These are phyloP conservation scores for Leccinum arenicola DNA, from an alignment of 768 basidiomycete genomes.

Conservation along the genomic window DNA sequence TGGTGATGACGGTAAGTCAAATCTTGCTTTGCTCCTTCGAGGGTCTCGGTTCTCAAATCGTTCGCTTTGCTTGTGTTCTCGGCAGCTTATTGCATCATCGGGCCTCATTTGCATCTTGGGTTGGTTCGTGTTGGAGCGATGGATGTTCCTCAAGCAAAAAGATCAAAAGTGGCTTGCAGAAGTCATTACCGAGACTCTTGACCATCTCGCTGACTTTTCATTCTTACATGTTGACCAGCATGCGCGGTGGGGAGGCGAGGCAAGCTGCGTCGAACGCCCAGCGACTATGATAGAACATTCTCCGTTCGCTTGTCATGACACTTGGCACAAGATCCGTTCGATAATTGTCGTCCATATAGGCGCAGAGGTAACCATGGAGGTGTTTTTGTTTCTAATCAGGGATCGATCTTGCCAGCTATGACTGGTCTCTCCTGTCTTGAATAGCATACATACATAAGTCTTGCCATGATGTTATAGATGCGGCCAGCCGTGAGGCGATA, in stretches of 20 bases:
- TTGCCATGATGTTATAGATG: background rate
- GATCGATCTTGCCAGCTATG: background rate
- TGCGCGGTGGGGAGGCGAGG: too few species aligned
- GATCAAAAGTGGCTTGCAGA: conserved; percentile 48
- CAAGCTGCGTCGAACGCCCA: too few species aligned
- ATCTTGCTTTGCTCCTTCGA: background rate
- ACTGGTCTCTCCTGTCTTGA: background rate
- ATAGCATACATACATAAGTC: background rate
- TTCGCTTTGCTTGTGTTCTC: background rate
- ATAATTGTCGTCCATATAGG: background rate
- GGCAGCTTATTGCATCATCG: conserved; percentile 32
- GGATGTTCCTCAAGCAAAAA: conserved; percentile 40
- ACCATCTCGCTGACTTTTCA: conserved; percentile 12
- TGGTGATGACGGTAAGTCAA: conserved; percentile 54
- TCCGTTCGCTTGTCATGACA: too few species aligned
- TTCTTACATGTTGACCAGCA: too few species aligned
- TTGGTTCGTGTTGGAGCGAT: conserved; percentile 52
- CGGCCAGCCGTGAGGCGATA: background rate
- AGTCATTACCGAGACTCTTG: conserved; percentile 29
- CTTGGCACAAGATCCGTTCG: background rate
- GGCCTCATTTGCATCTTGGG: conserved; percentile 46
- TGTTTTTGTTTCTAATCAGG: background rate
- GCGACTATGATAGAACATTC: too few species aligned
- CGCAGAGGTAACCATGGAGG: background rate
- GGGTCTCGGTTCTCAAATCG: background rate